Evolutionary conservation across 2,329 filamentous ascomycete genomes (phyloP), one percentile per base, ranked within the genome.

Genomic region (Alternaria dauci): DNA sequence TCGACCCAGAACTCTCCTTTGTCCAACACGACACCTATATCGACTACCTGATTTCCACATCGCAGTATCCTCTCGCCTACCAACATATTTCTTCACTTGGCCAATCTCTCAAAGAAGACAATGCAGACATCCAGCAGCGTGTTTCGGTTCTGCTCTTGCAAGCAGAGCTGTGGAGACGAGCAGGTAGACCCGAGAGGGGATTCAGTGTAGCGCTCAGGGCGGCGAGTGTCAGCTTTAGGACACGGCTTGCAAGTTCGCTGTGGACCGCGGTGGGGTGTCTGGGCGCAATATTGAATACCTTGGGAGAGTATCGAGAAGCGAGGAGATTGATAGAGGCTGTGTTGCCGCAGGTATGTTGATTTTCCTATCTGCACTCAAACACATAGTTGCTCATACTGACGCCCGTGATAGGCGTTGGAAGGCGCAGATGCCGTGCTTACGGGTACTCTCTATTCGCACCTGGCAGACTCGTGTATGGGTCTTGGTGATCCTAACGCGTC

Each of bases 401-500:
- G 14, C 43, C 34, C 8, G 14, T 14, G 39, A 30, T 28, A 81
- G 77, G 77, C 79, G 6, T 82, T 96, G 1, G 92, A 96, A 77
- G 87, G 87, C 52, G 87, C 89, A 52, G 87, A 90, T 47, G 81
- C 84, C 1, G 82, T 82, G 47, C 81, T 92, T 14, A 84, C 85
- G 0, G 93, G 89, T 0, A 84, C 82, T 23, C 83, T 93, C 18
- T 94, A 94, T 76, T 86, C 86, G 1, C 78, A 87, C 23, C 84
- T 96, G 3, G 91, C 87, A 0, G 93, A 97, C 74, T 89, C 91
- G 0, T 87, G 89, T 68, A 91, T 96, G 82, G 93, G 93, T 0
- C 79, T 91, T 62, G 92, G 92, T 0, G 90, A 92, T 36, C 72
- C 81, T 68, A 61, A 64, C 28, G 8, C 20, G 8, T 7, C 48